Evolutionary conservation across 148 eudicot species (phyloP), one percentile per base, ranked within the genome.

Genomic region (Linanthus parryae): DNA sequence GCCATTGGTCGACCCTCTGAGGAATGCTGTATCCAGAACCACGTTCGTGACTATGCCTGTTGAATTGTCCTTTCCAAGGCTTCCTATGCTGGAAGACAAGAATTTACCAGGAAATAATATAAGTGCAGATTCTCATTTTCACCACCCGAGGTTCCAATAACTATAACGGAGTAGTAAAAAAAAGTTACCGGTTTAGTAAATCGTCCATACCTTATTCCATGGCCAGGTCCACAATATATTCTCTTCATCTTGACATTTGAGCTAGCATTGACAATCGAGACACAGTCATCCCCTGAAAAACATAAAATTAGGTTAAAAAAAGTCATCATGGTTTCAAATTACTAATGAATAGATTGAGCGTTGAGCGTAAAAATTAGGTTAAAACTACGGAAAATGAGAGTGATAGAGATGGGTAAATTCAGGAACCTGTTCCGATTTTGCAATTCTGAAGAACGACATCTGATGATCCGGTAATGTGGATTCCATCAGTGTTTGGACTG

Each of bases 401-500:
- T 16, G 57, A 1, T 38, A 59, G 37, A 41, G 12, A 16, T 8
- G 19, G 12, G 39, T 33, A 26, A 11, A 42, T 21, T 31, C 30
- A n/a, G n/a, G n/a, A 58, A 84, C 96, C 99, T 71, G 99, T 92
- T 62, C 91, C 94, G 18, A 92, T 92, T 70, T 80, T 88, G 57
- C 81, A 77, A 66, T 88, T 75, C 58, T 77, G 80, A 13, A 92
- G 68, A 38, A 73, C 74, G 9, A 92, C 95, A 55, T 92, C 71
- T 39, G 80, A 75, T 6, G 99, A 88, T 70, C 41, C 76, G 42
- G 80, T 77, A 44, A 92, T 73, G 59, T 92, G 99, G 47, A 92
- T 92, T 37, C 96, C 99, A 68, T 92, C 99, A 23, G 99, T 92
- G 69, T 92, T 92, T n/a, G 99, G 99, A 61, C 99, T 92, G 66